Evolutionary conservation across 2,329 filamentous ascomycete species (phyloP), one percentile per base, ranked within the genome.

Genomic region (Ceratocystis variospora): DNA sequence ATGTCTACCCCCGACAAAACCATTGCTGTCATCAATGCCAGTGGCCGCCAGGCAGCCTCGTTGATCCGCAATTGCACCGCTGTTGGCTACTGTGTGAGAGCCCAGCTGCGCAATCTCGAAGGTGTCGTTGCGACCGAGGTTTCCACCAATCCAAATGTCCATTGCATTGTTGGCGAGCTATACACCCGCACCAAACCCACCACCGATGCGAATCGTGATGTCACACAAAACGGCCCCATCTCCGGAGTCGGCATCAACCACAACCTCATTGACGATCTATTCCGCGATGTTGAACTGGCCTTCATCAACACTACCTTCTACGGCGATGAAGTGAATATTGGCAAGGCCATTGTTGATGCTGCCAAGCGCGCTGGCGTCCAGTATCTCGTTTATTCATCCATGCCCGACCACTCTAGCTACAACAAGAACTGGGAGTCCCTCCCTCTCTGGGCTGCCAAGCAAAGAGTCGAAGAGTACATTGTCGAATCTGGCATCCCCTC

Each of bases 291-390:
- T 25, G 88, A 95, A 71, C 82, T 95, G 63, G 94, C 94, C 68
- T 99, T 97, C 76, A 91, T 97, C 79, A 99, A 99, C 78, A 99
- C 94, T 53, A 96, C 91, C 4, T 95, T 96, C 72, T 96, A 95
- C 79, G 94, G 93, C 63, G 91, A 97, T 76, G 94, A 99, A 79
- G 82, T 94, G 67, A 85, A 87, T 48, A 95, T 96, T 71, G 94
- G 94, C 69, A 87, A 88, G 74, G 88, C 89, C 1, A 81, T 96
- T 68, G 94, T 92, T 68, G 89, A 96, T 73, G 91, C 90, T 15
- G 93, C 93, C 64, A 93, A 94, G 75, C 86, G 83, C 71, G 88
- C 87, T 48, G 86, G 89, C 62, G 84, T 97, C 61, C 85, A 91
- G 72, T 94, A 97, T 76, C 96, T 91, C 75, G 84, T 99, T 74